Evolutionary conservation across 129 eudicot genomes (phyloP), one percentile per base, ranked within the genome.

Genomic region (Dittrichia graveolens): DNA sequence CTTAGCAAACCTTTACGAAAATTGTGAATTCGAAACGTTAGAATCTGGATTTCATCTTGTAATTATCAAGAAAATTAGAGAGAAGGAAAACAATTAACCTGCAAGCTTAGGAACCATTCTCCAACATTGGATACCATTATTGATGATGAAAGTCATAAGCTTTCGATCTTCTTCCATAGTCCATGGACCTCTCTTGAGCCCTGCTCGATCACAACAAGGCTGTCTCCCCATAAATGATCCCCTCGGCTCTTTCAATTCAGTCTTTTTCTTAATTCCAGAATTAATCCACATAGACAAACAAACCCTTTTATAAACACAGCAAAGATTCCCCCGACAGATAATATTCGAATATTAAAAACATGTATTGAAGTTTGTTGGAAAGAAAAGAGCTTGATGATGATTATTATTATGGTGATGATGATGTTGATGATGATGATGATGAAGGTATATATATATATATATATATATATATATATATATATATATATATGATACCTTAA

Each of bases 161-260:
- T 80, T 91, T 46, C 78, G 83, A 78, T 91, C 97, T 88, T 91
- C 97, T 65, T 91, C 97, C 69, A 76, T 84, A 4, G 85, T 83
- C 97, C 97, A 91, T 41, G 92, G 95, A 77, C 97, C 97, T 80
- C 89, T 83, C 78, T 91, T 91, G 69, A 91, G 70, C 6, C 95
- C 97, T 11, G 86, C 83, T 81, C 86, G 89, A 65, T 88, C 95
- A 71, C 97, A 91, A 65, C 97, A 88, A 55, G 97, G 97, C 41
- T 85, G 82, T 55, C 97, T 85, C 64, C 95, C 97, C 97, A 91
- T 91, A 71, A 61, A 40, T 8, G 8, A 38, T 12, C 11, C 24
- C 31, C 31, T 24, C 0, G 2, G 31, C 31, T 24, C 31, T 24
- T 24, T 24, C 31, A 24, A 24, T 24, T 24, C 31, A 24, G 31